Evolutionary conservation across 2,329 filamentous ascomycete genomes (phyloP).

Genomic region (Cryphonectria naterciae): DNA sequence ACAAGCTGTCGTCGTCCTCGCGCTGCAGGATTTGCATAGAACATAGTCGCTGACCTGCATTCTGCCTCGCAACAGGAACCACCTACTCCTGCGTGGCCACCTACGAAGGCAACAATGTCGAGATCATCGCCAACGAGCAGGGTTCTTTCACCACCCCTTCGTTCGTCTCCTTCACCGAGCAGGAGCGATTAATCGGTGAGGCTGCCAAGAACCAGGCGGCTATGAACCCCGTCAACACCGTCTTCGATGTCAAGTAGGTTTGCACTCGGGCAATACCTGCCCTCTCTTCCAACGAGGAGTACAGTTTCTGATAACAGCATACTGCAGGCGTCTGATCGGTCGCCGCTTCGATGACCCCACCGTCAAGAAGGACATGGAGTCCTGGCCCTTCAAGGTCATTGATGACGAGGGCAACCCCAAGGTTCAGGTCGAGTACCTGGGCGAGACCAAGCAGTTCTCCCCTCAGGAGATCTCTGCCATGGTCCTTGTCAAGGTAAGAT

Average conservation of each 20-base stretch:
- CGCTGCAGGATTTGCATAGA: not conserved
- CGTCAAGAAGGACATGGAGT: constrained; percentile 98
- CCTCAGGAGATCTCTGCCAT: constrained; percentile 99
- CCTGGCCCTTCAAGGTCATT: constrained; percentile 98
- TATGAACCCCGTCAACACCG: constrained; percentile 97
- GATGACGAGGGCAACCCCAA: constrained; percentile 86
- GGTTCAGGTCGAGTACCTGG: constrained; percentile 94
- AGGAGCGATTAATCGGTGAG: constrained; percentile 99
- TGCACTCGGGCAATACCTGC: constrained; percentile 9
- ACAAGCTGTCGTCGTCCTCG: constrained; percentile 16
- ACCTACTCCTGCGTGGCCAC: constrained; percentile 99
- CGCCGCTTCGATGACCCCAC: constrained; percentile 92
- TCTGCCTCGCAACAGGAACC: constrained; percentile 67
- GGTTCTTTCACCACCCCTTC: constrained; percentile 98
- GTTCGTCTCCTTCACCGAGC: constrained; percentile 98
- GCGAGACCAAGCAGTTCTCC: constrained; percentile 93
- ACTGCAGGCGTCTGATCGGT: constrained; percentile 87
- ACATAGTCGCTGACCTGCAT: constrained; percentile 32
- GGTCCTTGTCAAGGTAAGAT: constrained; percentile 90
- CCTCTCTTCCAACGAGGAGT: not conserved
- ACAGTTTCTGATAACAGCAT: constrained; percentile 16
- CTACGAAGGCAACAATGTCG: constrained; percentile 99
- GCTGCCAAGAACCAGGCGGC: constrained; percentile 99
- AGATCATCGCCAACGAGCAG: constrained; percentile 99
- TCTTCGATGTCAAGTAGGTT: constrained; percentile 98